Base-by-base conservation (phyloP, 495 filamentous ascomycete species). In the Platismatia glauca region DNA sequence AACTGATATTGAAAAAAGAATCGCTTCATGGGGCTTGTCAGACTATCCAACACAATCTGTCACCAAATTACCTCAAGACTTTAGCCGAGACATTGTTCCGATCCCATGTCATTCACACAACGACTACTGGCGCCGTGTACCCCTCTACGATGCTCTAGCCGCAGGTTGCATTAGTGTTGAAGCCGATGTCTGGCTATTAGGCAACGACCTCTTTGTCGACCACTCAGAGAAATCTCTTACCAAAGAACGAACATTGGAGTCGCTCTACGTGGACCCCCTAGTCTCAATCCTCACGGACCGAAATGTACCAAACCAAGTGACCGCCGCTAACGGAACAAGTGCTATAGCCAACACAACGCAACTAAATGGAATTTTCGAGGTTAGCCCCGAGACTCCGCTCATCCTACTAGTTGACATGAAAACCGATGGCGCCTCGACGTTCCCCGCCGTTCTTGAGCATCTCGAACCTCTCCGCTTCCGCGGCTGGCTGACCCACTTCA, bases 21-120 rank as follows among this genome's bases (percentile, higher is more conserved):
- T 67, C 16, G 38, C 61, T 1, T 56, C 56, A n/a, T 67, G 65
- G 65, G 65, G 50, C 7, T 11, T 48, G 6, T 41, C 65, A 9
- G 29, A 39, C 20, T 55, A 57, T 3, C 8, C 50, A 6, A 61
- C 57, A n/a, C 34, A 43, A 29, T 20, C 13, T 24, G 31, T 4
- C 41, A 9, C 57, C 3, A 44, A 33, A 7, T 38, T 39, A 7
- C 62, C 62, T 31, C 7, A 57, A 55, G 79, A 86, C 66, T 86
- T 88, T 62, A 81, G 82, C 20, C 75, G 77, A 1, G 81, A 82
- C 65, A 76, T 87, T 29, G 58, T 70, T 0, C 84, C 85, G 4
- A 78, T 84, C 61, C 76, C 76, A 8, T 87, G 84, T 56, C 82
- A 89, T 68, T 86, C 84, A 3, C 86, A 89, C 71, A 87, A 89